Conservation (phyloP, 2,329 filamentous ascomycete species). For the Penicillium sp. region DNA sequence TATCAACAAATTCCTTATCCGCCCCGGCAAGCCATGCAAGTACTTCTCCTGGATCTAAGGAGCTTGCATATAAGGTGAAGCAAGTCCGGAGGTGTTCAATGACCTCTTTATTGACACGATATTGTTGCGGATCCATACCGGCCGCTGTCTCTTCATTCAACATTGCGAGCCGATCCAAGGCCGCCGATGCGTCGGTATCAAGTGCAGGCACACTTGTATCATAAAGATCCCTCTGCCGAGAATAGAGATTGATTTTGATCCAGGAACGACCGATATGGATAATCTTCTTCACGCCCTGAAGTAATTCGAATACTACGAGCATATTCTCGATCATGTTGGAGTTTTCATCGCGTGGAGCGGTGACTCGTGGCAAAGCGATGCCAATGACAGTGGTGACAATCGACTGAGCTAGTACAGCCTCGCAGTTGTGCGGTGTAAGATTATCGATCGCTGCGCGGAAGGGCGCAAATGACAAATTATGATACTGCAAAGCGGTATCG, state of each 20-base stretch:
- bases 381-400: slow-evolving; percentile 43
- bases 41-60: slow-evolving; percentile 35
- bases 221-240: slow-evolving; percentile 50
- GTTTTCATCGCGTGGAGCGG: slow-evolving; percentile 33
- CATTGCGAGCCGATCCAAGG: slow-evolving; percentile 33
- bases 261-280: slow-evolving; percentile 36
- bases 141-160: slow-evolving; percentile 37
- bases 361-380: slow-evolving; percentile 42
- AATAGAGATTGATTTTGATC: slow-evolving; percentile 59
- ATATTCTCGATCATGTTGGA: slow-evolving; percentile 43
- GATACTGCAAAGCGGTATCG: slow-evolving; percentile 42
- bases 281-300: slow-evolving; percentile 43
- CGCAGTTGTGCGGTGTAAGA: slow-evolving; percentile 41
- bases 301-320: slow-evolving; percentile 40
- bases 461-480: slow-evolving; percentile 40
- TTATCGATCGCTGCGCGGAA: slow-evolving; percentile 42
- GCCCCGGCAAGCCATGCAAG: slow-evolving; percentile 40
- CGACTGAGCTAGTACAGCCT: slow-evolving; percentile 44
- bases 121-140: slow-evolving; percentile 31
- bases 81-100: slow-evolving; percentile 35
- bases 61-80: slow-evolving; percentile 32
- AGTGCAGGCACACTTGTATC: slow-evolving; percentile 37
- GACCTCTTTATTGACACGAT: slow-evolving; percentile 37
- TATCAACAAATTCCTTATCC: slow-evolving; percentile 39
- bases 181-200: slow-evolving; percentile 32